phyloP scores from a whole-genome alignment of 768 basidiomycete species.

The Gautieria morchelliformis region DNA sequence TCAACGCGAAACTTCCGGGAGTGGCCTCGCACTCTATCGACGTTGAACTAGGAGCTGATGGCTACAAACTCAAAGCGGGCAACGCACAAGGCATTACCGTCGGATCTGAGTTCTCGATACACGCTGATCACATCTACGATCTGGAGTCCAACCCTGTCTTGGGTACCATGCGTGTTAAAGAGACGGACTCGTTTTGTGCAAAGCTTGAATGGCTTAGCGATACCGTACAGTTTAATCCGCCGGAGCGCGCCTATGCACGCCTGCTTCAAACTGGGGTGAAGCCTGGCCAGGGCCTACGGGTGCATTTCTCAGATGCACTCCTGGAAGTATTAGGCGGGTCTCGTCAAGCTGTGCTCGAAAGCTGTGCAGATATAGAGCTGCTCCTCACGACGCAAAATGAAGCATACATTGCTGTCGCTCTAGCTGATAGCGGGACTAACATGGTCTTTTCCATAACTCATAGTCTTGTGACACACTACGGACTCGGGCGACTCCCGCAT shows the following conservation, averaged over 20 bases:
- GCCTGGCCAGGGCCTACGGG: background rate
- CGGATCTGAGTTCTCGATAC: background rate
- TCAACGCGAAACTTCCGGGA: background rate
- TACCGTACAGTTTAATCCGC: too few species aligned
- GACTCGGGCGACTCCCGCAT: background rate
- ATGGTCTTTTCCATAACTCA: background rate
- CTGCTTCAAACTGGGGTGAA: background rate
- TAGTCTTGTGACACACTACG: background rate
- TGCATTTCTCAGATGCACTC: background rate
- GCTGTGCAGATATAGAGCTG: too few species aligned
- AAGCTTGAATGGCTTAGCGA: too few species aligned
- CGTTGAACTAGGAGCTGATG: background rate
- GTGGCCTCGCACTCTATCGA: background rate
- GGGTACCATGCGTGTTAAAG: background rate
- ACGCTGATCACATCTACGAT: background rate
- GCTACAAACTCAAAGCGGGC: background rate
- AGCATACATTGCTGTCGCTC: background rate
- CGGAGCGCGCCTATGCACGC: background rate
- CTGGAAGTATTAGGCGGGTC: background rate
- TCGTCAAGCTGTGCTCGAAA: background rate
- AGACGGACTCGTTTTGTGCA: too few species aligned
- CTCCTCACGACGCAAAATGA: background rate
- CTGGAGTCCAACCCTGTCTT: background rate
- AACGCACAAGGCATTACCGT: background rate
- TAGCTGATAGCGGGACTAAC: background rate